Evolutionary conservation across 345 rosid species (phyloP), one percentile per base, ranked within the genome.

Genomic region (Turritis glabra): DNA sequence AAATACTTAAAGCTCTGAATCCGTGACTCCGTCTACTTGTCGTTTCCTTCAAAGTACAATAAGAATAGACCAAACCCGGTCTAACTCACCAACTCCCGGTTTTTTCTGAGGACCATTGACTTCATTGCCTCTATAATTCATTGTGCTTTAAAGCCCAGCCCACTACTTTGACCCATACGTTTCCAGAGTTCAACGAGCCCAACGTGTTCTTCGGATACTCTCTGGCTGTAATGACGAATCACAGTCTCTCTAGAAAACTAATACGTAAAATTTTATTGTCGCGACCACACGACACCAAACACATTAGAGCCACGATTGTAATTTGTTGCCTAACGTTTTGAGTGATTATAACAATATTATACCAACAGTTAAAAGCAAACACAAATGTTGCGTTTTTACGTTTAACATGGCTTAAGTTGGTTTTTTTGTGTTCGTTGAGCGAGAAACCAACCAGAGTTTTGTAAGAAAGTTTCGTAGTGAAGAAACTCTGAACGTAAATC

Each of bases 1-100:
- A 57, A 58, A 10, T 43, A 44, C n/a, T 13, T 54, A 10, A 29
- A 62, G 12, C 43, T 41, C 40, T 65, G 57, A 58, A 52, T 66
- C 78, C 73, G 73, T 74, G 78, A 74, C 67, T 67, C 72, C 21
- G 13, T 26, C 61, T 57, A 40, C 53, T 75, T 67, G 68, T 58
- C 73, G 73, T 57, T 67, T 75, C 57, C 30, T 25, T 58, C 51
- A 47, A 23, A 10, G 18, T 27, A 33, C 62, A 27, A 15, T 19
- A 5, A n/a, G 18, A 54, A 54, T 13, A 32, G 30, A 74, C 57
- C 35, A 74, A 66, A 32, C 40, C 58, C 72, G 60, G 78, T 56
- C 22, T 56, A 46, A 13, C 22, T 61, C 47, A 60, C 74, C 55
- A 69, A 58, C 47, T 14, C 41, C 76, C 68, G 26, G 61, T 72